Base-by-base conservation (phyloP, 306 rosid species). In the Castanopsis chinensis region DNA sequence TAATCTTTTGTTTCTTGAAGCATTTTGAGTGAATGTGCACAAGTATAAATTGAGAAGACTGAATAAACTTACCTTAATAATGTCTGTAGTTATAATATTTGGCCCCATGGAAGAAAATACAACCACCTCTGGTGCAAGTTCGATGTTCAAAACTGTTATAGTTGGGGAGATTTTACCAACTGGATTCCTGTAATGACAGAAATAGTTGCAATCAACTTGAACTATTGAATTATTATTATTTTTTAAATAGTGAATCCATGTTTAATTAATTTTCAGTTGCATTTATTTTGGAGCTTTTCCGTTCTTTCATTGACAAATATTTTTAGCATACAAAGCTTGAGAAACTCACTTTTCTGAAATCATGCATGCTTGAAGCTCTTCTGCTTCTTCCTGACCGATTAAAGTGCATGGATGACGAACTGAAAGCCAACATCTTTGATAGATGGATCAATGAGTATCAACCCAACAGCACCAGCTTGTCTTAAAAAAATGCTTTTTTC, bases 401-500 rank as follows among this genome's bases (percentile, higher is more conserved):
- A 86, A 76, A 76, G 92, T 87, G 82, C 73, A 78, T 17, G 95
- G 71, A 90, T 89, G 85, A 86, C 86, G 75, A 86, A 87, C 77
- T 89, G 90, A 72, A 86, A 90, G 58, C 90, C 92, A 56, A 90
- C 33, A 21, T 87, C 89, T 84, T 82, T 87, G 53, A 87, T 79
- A 70, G 77, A 76, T 69, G 91, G 87, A 77, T 92, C 97, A 60
- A 89, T 85, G 30, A 87, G 90, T 76, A 90, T 90, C 92, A 89
- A 86, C 75, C 97, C 92, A 75, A 89, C 93, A 23, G 89, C 94
- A 55, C 92, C 93, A 69, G 93, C 93, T 75, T 88, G 75, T 80
- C 37, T 81, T 80, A 87, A 60, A 64, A 28, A 14, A 17, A 51
- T 41, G 78, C 90, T 79, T 82, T 87, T 92, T 30, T 73, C 60